phyloP scores from a whole-genome alignment of 1,139 yeast species.

The Hyphopichia burtonii region DNA sequence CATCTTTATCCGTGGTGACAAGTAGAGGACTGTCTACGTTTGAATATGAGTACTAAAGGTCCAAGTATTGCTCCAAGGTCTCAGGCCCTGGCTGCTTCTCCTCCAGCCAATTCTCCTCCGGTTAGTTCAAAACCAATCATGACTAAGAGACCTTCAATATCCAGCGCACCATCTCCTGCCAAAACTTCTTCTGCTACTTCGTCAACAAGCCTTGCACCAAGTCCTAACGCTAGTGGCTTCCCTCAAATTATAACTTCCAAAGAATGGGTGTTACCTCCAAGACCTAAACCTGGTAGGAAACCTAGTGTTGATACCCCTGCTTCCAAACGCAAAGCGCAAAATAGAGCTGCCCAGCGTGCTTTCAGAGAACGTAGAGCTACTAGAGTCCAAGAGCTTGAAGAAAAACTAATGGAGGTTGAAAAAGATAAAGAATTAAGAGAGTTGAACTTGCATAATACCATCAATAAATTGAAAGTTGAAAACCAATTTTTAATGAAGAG shows the following conservation, averaged over 20 bases:
- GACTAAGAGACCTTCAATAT: neutral
- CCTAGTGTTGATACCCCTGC: constrained; percentile 77
- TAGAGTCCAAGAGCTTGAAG: constrained; percentile 48
- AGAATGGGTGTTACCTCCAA: constrained; percentile 88
- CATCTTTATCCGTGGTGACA: no score
- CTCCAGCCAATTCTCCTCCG: constrained; percentile 23
- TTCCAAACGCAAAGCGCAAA: constrained; percentile 84
- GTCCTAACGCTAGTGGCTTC: neutral
- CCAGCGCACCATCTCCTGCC: neutral
- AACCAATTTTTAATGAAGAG: constrained; percentile 37
- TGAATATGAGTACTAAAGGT: constrained; percentile 22
- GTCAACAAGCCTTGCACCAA: constrained; percentile 9
- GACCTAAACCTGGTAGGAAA: constrained; percentile 89
- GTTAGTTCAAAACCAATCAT: neutral
- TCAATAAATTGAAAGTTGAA: constrained; percentile 40
- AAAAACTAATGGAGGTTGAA: constrained; percentile 57
- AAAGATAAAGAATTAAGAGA: constrained; percentile 63
- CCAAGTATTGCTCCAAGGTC: constrained; percentile 40
- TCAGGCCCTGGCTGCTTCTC: constrained; percentile 28
- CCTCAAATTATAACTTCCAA: constrained; percentile 67
- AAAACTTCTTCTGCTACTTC: constrained; percentile 4
- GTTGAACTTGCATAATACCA: constrained; percentile 55
- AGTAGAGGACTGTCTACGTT: no score
- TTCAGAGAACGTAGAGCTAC: constrained; percentile 81
- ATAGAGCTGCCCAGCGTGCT: constrained; percentile 93